Percentiles rank a stretch among this genome's conserved stretches.
phyloP scores from a whole-genome alignment of 352 stramenopile species.

The Globisporangium cylindrosporum region DNA sequence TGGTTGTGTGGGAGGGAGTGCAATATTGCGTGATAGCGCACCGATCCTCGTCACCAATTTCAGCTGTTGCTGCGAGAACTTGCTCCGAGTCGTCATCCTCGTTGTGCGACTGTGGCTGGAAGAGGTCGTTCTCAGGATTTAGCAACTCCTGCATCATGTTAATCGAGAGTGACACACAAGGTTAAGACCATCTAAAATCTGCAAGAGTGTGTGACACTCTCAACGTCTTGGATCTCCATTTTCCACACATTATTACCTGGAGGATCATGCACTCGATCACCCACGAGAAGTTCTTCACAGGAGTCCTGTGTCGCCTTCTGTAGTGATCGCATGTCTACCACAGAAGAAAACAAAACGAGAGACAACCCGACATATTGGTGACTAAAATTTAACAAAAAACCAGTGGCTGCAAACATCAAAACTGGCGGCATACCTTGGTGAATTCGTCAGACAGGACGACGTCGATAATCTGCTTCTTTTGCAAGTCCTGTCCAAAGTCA shows the following conservation, averaged over 20 bases:
- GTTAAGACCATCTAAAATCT: neutral
- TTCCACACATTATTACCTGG: slow-evolving; percentile 35
- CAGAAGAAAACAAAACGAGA: neutral
- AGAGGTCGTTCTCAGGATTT: slow-evolving; percentile 32
- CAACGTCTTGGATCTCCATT: neutral
- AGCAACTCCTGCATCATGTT: slow-evolving; percentile 37
- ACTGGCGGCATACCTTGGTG: slow-evolving; percentile 43
- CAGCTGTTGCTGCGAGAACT: slow-evolving; percentile 40
- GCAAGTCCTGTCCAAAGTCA: slow-evolving; percentile 2
- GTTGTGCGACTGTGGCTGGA: slow-evolving; percentile 37
- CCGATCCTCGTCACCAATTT: slow-evolving; percentile 61
- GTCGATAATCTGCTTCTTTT: slow-evolving; percentile 36
- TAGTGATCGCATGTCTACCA: slow-evolving; percentile 56
- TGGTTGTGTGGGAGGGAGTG: neutral
- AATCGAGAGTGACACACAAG: neutral
- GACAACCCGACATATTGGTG: neutral
- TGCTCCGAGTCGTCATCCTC: slow-evolving; percentile 20
- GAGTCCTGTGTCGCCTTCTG: slow-evolving; percentile 30
- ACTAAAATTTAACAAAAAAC: neutral
- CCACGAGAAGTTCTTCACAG: slow-evolving; percentile 72
- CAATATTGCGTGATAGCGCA: slow-evolving; percentile 24
- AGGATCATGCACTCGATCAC: slow-evolving; percentile 81
- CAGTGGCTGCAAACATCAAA: neutral
- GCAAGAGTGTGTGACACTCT: neutral
- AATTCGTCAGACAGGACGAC: slow-evolving; percentile 67